phyloP scores from a whole-genome alignment of 805 yeast species.

The Nakazawaea anatomiae region DNA sequence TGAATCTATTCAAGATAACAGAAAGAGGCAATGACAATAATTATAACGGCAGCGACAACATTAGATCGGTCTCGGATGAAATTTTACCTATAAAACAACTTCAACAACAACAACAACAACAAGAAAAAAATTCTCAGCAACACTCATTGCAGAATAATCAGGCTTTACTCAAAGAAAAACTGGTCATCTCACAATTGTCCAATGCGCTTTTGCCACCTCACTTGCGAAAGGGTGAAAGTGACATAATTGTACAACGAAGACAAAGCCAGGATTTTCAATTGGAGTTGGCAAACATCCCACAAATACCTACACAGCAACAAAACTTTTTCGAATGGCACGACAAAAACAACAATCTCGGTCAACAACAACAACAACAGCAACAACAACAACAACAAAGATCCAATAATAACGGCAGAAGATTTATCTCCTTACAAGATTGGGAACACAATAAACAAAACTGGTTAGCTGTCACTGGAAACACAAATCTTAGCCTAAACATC shows the following conservation, averaged over 20 bases:
- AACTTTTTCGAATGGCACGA: background rate
- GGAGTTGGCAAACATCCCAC: background rate
- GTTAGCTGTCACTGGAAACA: background rate
- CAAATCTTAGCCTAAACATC: background rate
- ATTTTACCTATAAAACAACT: background rate
- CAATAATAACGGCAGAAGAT: background rate
- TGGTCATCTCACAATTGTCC: constrained; percentile 1
- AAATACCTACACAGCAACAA: background rate
- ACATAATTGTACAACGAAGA: background rate
- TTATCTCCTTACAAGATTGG: constrained; percentile 10
- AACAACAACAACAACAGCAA: background rate
- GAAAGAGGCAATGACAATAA: background rate
- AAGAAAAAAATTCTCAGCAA: background rate
- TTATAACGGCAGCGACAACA: too few species aligned
- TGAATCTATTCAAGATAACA: constrained; percentile 3
- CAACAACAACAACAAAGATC: background rate
- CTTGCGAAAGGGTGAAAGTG: constrained; percentile 11
- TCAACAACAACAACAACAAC: background rate
- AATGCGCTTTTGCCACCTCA: constrained; percentile 10
- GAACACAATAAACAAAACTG: constrained; percentile 3
- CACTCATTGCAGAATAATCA: background rate
- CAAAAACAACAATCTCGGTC: background rate
- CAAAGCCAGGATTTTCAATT: background rate
- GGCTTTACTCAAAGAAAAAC: constrained; percentile 5
- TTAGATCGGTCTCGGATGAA: background rate